These are phyloP conservation scores for Vachellia collinsii DNA, from an alignment of 306 rosid genomes.

Conservation along the genomic window DNA sequence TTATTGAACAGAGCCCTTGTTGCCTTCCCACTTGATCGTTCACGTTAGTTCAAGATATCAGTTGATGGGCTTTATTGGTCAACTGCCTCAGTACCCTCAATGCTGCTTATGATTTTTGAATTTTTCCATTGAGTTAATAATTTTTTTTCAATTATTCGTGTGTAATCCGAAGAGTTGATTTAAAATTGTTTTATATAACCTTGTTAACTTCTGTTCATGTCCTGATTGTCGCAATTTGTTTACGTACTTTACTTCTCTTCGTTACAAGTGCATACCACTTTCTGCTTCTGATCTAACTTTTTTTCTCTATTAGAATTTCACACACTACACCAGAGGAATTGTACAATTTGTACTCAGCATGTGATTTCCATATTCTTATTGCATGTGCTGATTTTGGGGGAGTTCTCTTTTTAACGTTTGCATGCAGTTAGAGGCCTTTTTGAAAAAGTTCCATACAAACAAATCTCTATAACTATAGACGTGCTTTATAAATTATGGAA, in stretches of 20 bases:
- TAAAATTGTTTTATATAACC: not conserved
- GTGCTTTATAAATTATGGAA: not conserved
- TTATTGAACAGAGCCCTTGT: conserved; percentile 14
- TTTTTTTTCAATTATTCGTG: not conserved
- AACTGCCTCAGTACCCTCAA: not conserved
- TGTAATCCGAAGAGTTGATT: conserved; percentile 5
- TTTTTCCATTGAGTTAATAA: not conserved
- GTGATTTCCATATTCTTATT: not conserved
- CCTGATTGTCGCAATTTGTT: not conserved
- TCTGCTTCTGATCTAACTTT: conserved; percentile 6
- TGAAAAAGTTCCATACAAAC: not conserved
- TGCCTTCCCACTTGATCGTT: conserved; percentile 1
- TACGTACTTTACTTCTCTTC: not conserved
- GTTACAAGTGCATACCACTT: not conserved
- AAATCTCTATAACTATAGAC: not conserved
- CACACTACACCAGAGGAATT: conserved; percentile 13
- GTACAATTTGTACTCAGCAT: conserved; percentile 5
- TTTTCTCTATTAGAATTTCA: not conserved
- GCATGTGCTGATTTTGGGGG: not conserved
- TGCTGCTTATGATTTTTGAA: not conserved
- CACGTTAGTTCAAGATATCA: not conserved
- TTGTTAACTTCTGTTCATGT: not conserved
- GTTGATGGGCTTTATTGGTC: conserved; percentile 17
- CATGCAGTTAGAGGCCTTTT: not conserved
- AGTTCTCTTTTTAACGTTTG: not conserved